These are phyloP conservation scores for Apiospora phragmitis DNA, from an alignment of 2,329 filamentous ascomycete species.

Conservation along the genomic window DNA sequence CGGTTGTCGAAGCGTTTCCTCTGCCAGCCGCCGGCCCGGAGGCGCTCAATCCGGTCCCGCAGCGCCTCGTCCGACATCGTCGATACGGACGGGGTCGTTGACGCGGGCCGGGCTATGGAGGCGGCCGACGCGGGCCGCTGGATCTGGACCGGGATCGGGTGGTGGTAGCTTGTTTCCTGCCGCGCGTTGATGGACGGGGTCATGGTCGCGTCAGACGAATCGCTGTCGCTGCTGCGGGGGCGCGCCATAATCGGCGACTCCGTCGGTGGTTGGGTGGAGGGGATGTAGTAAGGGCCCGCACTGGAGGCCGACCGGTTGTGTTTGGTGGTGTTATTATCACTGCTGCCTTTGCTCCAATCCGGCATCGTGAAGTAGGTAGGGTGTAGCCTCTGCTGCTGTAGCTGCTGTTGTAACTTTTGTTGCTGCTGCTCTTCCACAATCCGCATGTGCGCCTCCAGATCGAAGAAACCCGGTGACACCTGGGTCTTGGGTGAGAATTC, in stretches of 20 bases:
- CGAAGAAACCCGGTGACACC: not conserved
- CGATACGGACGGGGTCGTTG: slow-evolving; percentile 15
- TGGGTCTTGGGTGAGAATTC: not conserved
- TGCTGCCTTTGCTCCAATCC: not conserved
- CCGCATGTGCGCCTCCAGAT: not conserved
- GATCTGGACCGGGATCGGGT: not conserved
- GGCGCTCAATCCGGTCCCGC: slow-evolving; percentile 52
- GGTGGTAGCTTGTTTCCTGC: not conserved
- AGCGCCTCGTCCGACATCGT: slow-evolving; percentile 31
- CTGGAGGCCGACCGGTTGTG: not conserved
- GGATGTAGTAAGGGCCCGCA: not conserved
- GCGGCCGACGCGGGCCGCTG: slow-evolving; percentile 9
- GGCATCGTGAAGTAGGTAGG: not conserved
- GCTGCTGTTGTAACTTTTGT: not conserved
- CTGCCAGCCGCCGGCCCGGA: slow-evolving; percentile 56
- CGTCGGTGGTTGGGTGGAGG: not conserved
- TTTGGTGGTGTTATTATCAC: not conserved
- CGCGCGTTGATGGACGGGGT: not conserved
- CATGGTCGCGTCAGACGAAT: not conserved
- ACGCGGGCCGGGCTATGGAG: slow-evolving; percentile 9
- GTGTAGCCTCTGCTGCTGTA: not conserved
- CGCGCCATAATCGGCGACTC: not conserved
- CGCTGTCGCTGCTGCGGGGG: not conserved
- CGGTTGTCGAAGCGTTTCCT: slow-evolving; percentile 54
- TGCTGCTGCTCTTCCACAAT: not conserved